These are phyloP conservation scores for Saraca asoca DNA, from an alignment of 331 rosid species.

Conservation along the genomic window DNA sequence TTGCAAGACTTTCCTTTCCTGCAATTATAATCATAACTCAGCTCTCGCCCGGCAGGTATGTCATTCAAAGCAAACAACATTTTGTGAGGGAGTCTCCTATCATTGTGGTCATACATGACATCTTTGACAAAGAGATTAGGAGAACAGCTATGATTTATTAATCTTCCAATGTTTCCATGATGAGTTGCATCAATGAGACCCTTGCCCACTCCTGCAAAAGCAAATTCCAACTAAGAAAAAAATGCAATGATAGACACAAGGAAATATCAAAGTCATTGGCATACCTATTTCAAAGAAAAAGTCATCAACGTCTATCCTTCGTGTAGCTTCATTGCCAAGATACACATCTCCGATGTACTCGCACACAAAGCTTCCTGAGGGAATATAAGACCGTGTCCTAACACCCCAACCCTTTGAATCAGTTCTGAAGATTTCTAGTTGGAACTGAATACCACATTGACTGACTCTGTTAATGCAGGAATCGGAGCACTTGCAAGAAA, in stretches of 20 bases:
- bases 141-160: slow-evolving; percentile 46
- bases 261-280: not conserved
- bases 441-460: slow-evolving; percentile 41
- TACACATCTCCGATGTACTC: slow-evolving; percentile 46
- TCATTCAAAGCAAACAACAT: slow-evolving; percentile 46
- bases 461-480: slow-evolving; percentile 43
- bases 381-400: slow-evolving; percentile 46
- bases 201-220: slow-evolving; percentile 29
- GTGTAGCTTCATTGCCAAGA: not conserved
- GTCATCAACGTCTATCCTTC: not conserved
- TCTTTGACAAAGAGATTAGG: slow-evolving; percentile 45
- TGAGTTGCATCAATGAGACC: slow-evolving; percentile 38
- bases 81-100: slow-evolving; percentile 39
- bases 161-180: slow-evolving; percentile 46
- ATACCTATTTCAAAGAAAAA: slow-evolving; percentile 31
- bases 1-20: not conserved
- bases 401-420: slow-evolving; percentile 51
- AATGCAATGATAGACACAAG: not conserved
- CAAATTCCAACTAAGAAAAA: not conserved
- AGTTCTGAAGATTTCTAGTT: slow-evolving; percentile 44
- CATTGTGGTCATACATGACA: slow-evolving; percentile 37
- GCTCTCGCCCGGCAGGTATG: slow-evolving; percentile 43
- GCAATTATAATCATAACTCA: slow-evolving; percentile 43
- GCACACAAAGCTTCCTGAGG: slow-evolving; percentile 46
- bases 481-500: slow-evolving; percentile 41